Evolutionary conservation across 805 yeast genomes (phyloP).

Genomic region (Ogataea siamensis): DNA sequence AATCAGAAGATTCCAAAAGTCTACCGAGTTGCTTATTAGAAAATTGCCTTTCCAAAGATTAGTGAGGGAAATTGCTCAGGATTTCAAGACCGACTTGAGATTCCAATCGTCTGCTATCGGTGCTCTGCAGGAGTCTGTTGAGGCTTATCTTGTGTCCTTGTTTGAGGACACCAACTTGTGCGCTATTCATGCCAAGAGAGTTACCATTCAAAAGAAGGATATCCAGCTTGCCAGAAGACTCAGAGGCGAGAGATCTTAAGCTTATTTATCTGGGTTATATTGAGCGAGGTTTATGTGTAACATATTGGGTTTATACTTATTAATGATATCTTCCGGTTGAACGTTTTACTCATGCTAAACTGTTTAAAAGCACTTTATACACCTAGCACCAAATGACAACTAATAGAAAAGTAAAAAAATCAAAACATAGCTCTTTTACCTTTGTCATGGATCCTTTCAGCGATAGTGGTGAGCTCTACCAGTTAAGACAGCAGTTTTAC

Average conservation of each 20-base stretch:
- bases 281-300: conserved; percentile 17
- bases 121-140: conserved; percentile 98
- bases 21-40: conserved; percentile 92
- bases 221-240: conserved; percentile 97
- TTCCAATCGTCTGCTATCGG: conserved; percentile 97
- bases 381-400: conserved; percentile 11
- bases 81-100: conserved; percentile 88
- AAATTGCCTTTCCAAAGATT: conserved; percentile 97
- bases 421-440: conserved; percentile 1
- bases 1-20: conserved; percentile 95
- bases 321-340: conserved; percentile 19
- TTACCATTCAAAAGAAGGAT: conserved; percentile 97
- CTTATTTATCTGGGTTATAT: conserved; percentile 5
- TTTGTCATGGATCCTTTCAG: conserved; percentile 25
- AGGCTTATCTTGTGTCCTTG: conserved; percentile 93
- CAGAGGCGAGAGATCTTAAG: conserved; percentile 91
- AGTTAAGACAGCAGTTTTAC: conserved; percentile 31
- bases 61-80: conserved; percentile 94
- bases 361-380: too few species aligned
- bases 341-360: too few species aligned
- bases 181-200: conserved; percentile 99
- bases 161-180: conserved; percentile 98
- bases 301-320: conserved; percentile 16
- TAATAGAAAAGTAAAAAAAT: conserved; percentile 2
- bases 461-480: conserved; percentile 31